Base-by-base conservation (phyloP, 768 basidiomycete genomes). In the Pisolithus microcarpus region DNA sequence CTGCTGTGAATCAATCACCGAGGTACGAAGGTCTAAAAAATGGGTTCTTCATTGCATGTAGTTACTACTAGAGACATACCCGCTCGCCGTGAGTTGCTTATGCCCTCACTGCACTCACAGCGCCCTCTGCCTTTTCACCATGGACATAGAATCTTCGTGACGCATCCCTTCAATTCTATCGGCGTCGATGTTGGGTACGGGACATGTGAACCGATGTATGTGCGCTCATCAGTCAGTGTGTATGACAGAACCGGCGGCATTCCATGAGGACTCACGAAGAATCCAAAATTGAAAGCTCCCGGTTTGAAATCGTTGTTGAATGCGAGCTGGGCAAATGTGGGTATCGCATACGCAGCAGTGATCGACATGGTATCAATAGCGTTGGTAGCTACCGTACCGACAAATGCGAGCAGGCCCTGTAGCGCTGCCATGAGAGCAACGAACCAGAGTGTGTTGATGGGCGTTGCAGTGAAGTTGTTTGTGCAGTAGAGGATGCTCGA, bases 161-260 rank as follows among this genome's bases (percentile, higher is more conserved):
- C 21, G 19, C 4, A 36, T 24, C 11, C 8, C 40, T 5, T 23
- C 18, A 7, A 46, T 56, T 2, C 4, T 37, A 30, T 10, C 11
- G 1, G 37, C 52, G 4, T 47, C 51, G 65, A 80, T 64, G 57
- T 81, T 71, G 50, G 66, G 54, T 16, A 85, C 69, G 0, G 85
- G 85, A 0, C 85, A 85, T 7, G 68, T 76, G 61, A 87, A 87
- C 85, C 85, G 87, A 55, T 84, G 68, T 7, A 75, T 45, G 23
- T 3, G 23, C 23, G 5, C 23, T 24, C 5, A 47, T 63, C 46
- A 55, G 52, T 10, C 28, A 37, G 19, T 44, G 8, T 24, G 23
- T 9, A 30, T 7, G 28, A 30, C 4, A 30, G 2, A 10, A 7
- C 19, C n/a, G 8, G 16, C 3, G 24, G 26, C 7, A 26, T 11